phyloP scores from a whole-genome alignment of 768 basidiomycete species.

The Amanita rubescens region DNA sequence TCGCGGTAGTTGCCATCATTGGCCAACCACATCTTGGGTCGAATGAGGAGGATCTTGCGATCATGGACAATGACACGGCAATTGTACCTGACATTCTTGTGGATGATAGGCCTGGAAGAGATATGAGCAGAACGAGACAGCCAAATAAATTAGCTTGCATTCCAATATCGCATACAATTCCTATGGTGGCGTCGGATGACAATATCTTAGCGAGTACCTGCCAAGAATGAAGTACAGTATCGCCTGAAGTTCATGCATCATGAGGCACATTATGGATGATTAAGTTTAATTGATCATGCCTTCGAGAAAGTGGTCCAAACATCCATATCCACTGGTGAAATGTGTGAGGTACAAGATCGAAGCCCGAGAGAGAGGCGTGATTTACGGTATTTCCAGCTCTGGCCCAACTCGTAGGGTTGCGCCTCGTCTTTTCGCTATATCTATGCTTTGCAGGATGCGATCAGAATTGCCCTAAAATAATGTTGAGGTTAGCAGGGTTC shows the following conservation, averaged over 20 bases:
- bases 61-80: constrained; percentile 87
- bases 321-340: constrained; percentile 80
- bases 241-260: constrained; percentile 61
- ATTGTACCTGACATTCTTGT: constrained; percentile 98
- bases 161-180: constrained; percentile 94
- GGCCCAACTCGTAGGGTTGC: constrained; percentile 93
- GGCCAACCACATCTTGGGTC: constrained; percentile 99
- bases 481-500: not conserved
- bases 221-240: constrained; percentile 96
- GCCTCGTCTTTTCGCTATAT: constrained; percentile 79
- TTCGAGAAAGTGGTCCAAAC: constrained; percentile 95
- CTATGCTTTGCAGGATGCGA: constrained; percentile 83
- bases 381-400: constrained; percentile 89
- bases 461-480: constrained; percentile 77
- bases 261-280: constrained; percentile 1
- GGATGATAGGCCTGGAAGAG: constrained; percentile 78
- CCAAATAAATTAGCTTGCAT: constrained; percentile 51
- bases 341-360: not conserved
- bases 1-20: constrained; percentile 98
- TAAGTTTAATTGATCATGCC: constrained; percentile 35
- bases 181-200: constrained; percentile 64
- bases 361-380: not conserved
- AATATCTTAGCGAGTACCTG: constrained; percentile 93
- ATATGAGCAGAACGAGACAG: not conserved
- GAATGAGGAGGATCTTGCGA: constrained; percentile 83